Evolutionary conservation across 164 flowering plant species (phyloP), one percentile per base, ranked within the genome.

Genomic region (Sedum album): DNA sequence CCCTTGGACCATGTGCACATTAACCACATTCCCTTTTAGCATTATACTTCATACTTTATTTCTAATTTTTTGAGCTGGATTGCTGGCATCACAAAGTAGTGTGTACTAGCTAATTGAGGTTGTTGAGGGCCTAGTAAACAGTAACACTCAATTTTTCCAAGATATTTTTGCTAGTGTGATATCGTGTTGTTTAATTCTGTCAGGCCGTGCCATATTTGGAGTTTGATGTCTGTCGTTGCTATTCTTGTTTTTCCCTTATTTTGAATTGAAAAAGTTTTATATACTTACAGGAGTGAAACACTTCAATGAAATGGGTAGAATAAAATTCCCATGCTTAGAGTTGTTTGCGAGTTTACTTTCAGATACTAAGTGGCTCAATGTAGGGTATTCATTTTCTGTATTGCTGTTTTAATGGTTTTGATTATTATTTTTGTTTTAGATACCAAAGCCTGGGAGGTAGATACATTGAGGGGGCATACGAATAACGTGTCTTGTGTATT

Each of bases 401-500:
- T 36, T 68, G 13, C 26, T 33, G 48, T 41, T 10, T 1, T 30
- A 23, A 25, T 60, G 18, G 4, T 15, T 31, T 1, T 3, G 5
- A 1, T 39, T 18, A 13, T 55, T 11, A 31, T 69, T 41, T 51
- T 35, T 35, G 3, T 35, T 7, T 35, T 88, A 90, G 98, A 93
- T 68, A 86, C 93, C 28, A 90, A 89, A 79, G 96, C 96, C 41
- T 70, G 65, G 49, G 46, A 64, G 42, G 62, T 70, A 5, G 82
- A 77, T 39, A 77, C 80, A 1, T 70, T 77, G 57, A 77, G 80
- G 39, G 82, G 82, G 31, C 98, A 93, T 80, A 86, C 81, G 89
- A 90, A 92, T 76, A 90, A 88, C 76, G 96, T 92, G 35, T 90
- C 96, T 21, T 90, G 93, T 73, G 96, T 88, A 39, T 72, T 93